phyloP scores from a whole-genome alignment of 495 filamentous ascomycete genomes.

The Parmelia sp. region DNA sequence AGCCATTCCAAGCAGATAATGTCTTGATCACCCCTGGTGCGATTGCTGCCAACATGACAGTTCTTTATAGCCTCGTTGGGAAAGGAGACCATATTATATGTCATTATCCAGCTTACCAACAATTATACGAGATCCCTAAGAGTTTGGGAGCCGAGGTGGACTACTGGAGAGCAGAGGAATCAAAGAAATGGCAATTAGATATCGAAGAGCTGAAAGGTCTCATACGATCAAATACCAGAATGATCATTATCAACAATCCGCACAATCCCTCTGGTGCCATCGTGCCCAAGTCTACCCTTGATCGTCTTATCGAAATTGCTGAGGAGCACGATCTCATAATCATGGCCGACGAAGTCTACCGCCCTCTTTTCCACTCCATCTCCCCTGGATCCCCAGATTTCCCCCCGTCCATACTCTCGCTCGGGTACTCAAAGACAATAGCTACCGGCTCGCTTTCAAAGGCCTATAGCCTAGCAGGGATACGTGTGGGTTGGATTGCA shows the following conservation, averaged over 20 bases:
- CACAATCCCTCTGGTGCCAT: constrained; percentile 83
- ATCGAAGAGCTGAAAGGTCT: constrained; percentile 59
- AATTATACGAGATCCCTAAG: constrained; percentile 70
- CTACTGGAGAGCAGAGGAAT: constrained; percentile 65
- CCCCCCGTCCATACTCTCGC: constrained; percentile 62
- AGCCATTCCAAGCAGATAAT: constrained; percentile 53
- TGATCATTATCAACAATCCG: constrained; percentile 71
- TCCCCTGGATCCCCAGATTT: constrained; percentile 48
- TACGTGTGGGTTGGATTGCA: constrained; percentile 79
- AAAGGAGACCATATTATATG: constrained; percentile 86
- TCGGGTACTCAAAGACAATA: constrained; percentile 65
- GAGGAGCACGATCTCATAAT: constrained; percentile 56
- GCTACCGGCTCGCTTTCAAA: constrained; percentile 81
- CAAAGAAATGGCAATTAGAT: constrained; percentile 62
- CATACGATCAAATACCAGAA: constrained; percentile 68
- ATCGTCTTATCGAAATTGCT: constrained; percentile 60
- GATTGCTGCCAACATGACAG: constrained; percentile 75
- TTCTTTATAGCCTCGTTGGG: constrained; percentile 67
- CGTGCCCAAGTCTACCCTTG: constrained; percentile 53
- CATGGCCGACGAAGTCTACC: constrained; percentile 79
- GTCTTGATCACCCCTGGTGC: constrained; percentile 75
- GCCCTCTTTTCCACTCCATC: constrained; percentile 79
- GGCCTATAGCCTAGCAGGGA: constrained; percentile 76
- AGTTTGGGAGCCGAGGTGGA: constrained; percentile 76
- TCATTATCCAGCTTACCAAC: constrained; percentile 86